Evolutionary conservation across 306 rosid genomes (phyloP).

Genomic region (Luffa aegyptiaca): DNA sequence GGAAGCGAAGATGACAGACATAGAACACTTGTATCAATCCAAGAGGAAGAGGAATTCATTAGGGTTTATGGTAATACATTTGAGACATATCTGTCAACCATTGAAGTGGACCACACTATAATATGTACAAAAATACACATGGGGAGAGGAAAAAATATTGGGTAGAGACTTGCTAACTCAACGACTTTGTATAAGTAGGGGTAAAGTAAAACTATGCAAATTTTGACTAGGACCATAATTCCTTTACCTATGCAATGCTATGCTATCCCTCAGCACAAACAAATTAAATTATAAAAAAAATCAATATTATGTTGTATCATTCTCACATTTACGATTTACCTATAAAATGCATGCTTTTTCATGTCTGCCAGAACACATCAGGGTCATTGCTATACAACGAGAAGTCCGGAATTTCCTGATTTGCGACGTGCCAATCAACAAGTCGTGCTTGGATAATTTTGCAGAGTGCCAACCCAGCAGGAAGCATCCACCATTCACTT

Average conservation of each 20-base stretch:
- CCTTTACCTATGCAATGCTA: background rate
- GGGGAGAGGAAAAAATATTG: background rate
- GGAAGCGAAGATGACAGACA: background rate
- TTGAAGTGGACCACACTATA: background rate
- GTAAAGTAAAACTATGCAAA: background rate
- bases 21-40: background rate
- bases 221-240: background rate
- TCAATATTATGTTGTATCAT: background rate
- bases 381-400: conserved; percentile 75
- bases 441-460: conserved; percentile 80
- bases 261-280: background rate
- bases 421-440: conserved; percentile 74
- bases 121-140: conserved; percentile 3
- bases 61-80: background rate
- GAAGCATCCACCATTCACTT: conserved; percentile 99
- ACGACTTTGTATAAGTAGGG: background rate
- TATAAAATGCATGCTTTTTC: conserved; percentile 3
- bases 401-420: conserved; percentile 86
- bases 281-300: background rate
- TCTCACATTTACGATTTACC: conserved; percentile 10
- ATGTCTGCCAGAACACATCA: conserved; percentile 75
- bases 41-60: background rate
- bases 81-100: background rate
- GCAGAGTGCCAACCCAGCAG: conserved; percentile 62
- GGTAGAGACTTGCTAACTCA: conserved; percentile 1